These are phyloP conservation scores for Vaccinium vitisidaea DNA, from an alignment of 148 eudicot genomes.

Conservation along the genomic window DNA sequence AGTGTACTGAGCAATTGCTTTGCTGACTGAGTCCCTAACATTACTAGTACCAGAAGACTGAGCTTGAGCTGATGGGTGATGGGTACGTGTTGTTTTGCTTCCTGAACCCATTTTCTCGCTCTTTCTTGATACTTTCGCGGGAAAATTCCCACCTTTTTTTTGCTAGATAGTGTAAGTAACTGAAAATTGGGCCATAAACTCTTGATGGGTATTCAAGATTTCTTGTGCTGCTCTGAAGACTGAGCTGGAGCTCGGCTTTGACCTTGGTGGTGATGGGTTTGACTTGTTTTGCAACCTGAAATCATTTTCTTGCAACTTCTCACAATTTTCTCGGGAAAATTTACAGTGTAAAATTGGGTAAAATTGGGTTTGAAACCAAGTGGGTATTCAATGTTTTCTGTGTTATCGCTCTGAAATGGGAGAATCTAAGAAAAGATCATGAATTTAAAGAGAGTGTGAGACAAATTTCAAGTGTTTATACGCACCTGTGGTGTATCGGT, in stretches of 20 bases:
- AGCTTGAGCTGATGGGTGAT: conserved; percentile 16
- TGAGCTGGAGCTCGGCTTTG: conserved; percentile 21
- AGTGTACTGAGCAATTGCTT: conserved; percentile 70
- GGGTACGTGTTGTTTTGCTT: conserved; percentile 33
- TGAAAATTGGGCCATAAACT: background rate
- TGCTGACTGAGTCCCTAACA: conserved; percentile 45
- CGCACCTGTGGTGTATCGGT: background rate
- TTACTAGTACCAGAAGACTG: conserved; percentile 29
- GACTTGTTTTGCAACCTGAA: conserved; percentile 35
- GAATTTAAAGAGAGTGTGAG: background rate
- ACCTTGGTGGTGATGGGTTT: conserved; percentile 19
- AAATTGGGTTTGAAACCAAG: background rate
- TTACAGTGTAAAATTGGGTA: background rate
- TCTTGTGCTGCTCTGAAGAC: conserved; percentile 9
- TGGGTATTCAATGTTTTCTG: background rate
- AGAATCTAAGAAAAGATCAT: background rate
- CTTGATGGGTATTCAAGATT: background rate
- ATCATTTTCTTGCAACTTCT: conserved; percentile 23
- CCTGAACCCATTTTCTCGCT: conserved; percentile 33
- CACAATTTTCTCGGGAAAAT: background rate
- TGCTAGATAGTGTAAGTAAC: background rate
- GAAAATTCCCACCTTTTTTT: background rate
- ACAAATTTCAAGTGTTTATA: background rate
- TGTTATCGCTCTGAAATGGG: background rate
- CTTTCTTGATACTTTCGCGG: background rate